A percentile compares a stretch with the other conserved stretches of the same genome.
phyloP scores from a whole-genome alignment of 306 rosid species.

The Cicer pinnatifidum region DNA sequence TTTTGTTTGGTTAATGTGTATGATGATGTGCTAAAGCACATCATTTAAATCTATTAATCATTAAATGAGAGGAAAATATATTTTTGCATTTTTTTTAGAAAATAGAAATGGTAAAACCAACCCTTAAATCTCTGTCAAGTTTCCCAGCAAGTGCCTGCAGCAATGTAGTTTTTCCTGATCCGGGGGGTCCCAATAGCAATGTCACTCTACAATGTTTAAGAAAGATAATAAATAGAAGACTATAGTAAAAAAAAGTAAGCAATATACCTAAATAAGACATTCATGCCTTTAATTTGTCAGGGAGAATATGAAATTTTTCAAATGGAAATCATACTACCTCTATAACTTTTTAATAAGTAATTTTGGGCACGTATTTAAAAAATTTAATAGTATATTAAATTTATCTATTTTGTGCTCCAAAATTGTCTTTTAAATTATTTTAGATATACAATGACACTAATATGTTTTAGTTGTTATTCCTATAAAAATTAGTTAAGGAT shows the following conservation, averaged over 20 bases:
- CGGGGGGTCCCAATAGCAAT: constrained; percentile 65
- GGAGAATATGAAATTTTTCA: background rate
- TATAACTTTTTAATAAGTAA: no score
- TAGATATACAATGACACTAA: no score
- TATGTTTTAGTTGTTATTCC: no score
- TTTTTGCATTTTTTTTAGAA: background rate
- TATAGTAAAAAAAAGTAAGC: background rate
- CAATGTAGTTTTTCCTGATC: constrained; percentile 66
- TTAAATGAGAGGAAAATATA: constrained; percentile 14
- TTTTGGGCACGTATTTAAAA: no score
- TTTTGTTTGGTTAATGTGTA: background rate
- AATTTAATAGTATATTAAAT: no score
- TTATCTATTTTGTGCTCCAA: no score
- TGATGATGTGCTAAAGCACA: background rate
- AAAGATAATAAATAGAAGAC: background rate
- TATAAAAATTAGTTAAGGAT: no score
- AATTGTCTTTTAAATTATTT: no score
- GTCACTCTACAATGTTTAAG: constrained; percentile 51
- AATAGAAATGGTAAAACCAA: constrained; percentile 21
- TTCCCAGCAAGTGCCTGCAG: constrained; percentile 62
- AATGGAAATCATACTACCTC: background rate
- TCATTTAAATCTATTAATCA: constrained; percentile 2
- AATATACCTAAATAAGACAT: no score
- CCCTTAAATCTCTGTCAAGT: constrained; percentile 59
- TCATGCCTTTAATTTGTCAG: no score